Evolutionary conservation across 257 asterid genomes (phyloP).

Genomic region (Perilla frutescens): DNA sequence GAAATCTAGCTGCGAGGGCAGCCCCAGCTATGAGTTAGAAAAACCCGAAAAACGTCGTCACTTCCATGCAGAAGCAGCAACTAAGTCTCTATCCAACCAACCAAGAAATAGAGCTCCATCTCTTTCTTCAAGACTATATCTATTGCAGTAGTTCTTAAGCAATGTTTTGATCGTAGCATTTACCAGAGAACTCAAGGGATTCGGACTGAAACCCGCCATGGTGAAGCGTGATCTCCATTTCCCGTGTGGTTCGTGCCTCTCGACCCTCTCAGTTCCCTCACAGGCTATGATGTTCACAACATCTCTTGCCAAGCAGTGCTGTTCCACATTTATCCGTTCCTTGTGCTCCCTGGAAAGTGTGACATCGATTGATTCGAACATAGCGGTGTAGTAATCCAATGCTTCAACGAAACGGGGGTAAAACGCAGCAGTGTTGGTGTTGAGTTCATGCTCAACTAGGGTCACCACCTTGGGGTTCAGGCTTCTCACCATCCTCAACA

Average conservation of each 20-base stretch:
- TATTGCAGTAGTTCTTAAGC: slow-evolving; percentile 60
- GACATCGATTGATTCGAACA: slow-evolving; percentile 84
- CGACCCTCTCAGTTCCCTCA: slow-evolving; percentile 82
- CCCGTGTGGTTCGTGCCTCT: slow-evolving; percentile 74
- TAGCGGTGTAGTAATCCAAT: slow-evolving; percentile 74
- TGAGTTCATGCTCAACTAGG: slow-evolving; percentile 84
- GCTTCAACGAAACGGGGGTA: slow-evolving; percentile 81
- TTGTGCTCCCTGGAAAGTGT: slow-evolving; percentile 68
- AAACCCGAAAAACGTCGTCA: slow-evolving; percentile 34
- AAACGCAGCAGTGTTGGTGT: slow-evolving; percentile 83
- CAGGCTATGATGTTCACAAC: slow-evolving; percentile 83
- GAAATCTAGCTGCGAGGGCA: not conserved
- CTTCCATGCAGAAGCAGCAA: slow-evolving; percentile 92
- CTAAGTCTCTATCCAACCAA: slow-evolving; percentile 90
- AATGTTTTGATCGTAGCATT: slow-evolving; percentile 67
- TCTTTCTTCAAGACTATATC: slow-evolving; percentile 76
- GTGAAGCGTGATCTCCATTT: slow-evolving; percentile 79
- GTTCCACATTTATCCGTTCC: slow-evolving; percentile 80
- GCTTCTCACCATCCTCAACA: slow-evolving; percentile 71
- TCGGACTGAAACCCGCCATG: slow-evolving; percentile 85
- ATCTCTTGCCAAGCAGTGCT: slow-evolving; percentile 83
- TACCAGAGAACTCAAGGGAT: slow-evolving; percentile 70
- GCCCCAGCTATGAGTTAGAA: not conserved
- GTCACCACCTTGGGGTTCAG: slow-evolving; percentile 83
- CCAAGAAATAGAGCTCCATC: slow-evolving; percentile 92